Evolutionary conservation across 1,284 basidiomycete species (phyloP).

Genomic region (Xerocomus amazonicus): DNA sequence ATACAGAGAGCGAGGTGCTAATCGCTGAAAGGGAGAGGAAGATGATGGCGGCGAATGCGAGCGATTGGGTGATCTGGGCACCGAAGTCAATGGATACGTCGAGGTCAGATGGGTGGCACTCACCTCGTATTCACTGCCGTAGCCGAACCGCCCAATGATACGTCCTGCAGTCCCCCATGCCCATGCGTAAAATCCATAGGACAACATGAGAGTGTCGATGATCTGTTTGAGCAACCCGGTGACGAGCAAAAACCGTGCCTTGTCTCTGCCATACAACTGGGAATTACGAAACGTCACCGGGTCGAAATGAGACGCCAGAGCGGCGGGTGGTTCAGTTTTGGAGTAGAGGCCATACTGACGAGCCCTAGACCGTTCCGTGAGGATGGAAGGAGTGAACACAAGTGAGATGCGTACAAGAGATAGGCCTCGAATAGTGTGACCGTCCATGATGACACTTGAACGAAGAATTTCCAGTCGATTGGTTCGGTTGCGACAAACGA

Average conservation of each 20-base stretch:
- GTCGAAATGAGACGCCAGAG: conserved; percentile 71
- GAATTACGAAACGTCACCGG: conserved; percentile 81
- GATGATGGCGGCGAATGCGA: conserved; percentile 72
- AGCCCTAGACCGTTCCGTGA: conserved; percentile 40
- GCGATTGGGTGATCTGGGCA: conserved; percentile 75
- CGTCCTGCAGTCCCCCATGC: conserved; percentile 66
- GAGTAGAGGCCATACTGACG: conserved; percentile 86
- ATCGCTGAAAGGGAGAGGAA: conserved; percentile 68
- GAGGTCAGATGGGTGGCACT: not conserved
- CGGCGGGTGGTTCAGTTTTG: conserved; percentile 72
- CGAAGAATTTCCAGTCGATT: conserved; percentile 71
- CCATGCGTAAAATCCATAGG: conserved; percentile 77
- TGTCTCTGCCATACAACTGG: conserved; percentile 88
- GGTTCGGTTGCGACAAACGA: conserved; percentile 54
- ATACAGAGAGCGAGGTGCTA: conserved; percentile 71
- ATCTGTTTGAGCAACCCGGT: conserved; percentile 72
- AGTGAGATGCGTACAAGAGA: conserved; percentile 54
- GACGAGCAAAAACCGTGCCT: conserved; percentile 81
- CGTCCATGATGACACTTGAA: conserved; percentile 71
- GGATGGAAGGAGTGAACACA: conserved; percentile 3
- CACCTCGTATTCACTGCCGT: conserved; percentile 66
- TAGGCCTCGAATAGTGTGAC: conserved; percentile 85
- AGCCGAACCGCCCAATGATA: conserved; percentile 52
- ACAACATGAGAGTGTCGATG: conserved; percentile 69
- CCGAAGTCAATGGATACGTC: not conserved